These are phyloP conservation scores for Malus fusca DNA, from an alignment of 306 rosid species.

Conservation along the genomic window DNA sequence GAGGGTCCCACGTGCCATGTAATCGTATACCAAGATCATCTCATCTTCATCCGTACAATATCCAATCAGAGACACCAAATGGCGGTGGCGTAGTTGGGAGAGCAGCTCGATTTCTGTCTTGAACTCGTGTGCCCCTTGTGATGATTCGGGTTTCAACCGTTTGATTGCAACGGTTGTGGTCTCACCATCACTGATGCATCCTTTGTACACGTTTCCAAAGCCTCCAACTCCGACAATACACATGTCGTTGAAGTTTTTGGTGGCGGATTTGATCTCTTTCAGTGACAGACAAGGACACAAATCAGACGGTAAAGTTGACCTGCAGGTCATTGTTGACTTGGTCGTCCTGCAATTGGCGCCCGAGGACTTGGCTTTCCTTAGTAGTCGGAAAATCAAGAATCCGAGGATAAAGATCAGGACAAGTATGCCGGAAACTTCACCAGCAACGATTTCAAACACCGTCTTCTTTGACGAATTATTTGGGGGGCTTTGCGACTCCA, in stretches of 20 bases:
- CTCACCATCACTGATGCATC: not conserved
- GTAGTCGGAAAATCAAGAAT: not conserved
- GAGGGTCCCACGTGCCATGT: constrained; percentile 14
- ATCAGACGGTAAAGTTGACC: constrained; percentile 15
- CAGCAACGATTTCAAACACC: not conserved
- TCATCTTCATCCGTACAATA: constrained; percentile 7
- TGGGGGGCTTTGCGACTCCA: not conserved
- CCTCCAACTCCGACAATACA: constrained; percentile 31
- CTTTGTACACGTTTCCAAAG: constrained; percentile 33
- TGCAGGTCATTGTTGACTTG: not conserved
- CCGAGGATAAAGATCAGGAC: not conserved
- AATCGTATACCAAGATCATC: constrained; percentile 24
- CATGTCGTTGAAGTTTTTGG: constrained; percentile 15
- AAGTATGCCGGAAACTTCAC: not conserved
- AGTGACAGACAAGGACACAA: constrained; percentile 21
- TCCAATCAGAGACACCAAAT: constrained; percentile 9
- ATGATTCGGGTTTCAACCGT: constrained; percentile 3
- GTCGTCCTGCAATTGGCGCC: not conserved
- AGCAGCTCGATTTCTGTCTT: constrained; percentile 25
- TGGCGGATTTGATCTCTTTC: constrained; percentile 24
- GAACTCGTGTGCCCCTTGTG: constrained; percentile 20
- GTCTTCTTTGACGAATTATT: not conserved
- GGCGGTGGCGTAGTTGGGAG: constrained; percentile 17
- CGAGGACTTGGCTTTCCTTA: not conserved
- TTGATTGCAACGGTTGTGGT: constrained; percentile 20